Conservation (phyloP, 2,329 filamentous ascomycete genomes). For the Scedosporium dehoogii region DNA sequence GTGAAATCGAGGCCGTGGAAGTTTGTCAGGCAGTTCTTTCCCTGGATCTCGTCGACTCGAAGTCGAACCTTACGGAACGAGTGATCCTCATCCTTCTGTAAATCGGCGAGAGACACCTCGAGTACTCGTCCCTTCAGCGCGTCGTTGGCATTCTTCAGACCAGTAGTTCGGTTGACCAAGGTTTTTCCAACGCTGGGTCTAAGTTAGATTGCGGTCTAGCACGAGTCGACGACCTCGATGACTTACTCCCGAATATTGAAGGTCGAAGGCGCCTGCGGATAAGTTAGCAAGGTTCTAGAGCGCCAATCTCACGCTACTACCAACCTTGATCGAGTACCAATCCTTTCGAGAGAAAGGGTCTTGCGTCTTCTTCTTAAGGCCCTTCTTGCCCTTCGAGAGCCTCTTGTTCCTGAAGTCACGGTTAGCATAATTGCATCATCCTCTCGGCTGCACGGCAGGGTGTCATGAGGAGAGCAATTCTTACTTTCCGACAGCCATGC, state of each 20-base stretch:
- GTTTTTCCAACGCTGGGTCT: conserved; percentile 89
- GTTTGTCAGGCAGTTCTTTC: conserved; percentile 99
- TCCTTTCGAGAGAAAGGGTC: conserved; percentile 99
- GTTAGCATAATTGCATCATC: background rate
- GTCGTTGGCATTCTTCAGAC: conserved; percentile 99
- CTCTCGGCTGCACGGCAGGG: background rate
- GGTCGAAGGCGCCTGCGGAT: conserved; percentile 71
- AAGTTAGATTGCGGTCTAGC: background rate
- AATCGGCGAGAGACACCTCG: conserved; percentile 96
- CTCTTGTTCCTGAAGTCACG: conserved; percentile 84
- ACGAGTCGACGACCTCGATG: background rate
- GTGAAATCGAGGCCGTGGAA: conserved; percentile 99
- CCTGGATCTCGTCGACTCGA: conserved; percentile 95
- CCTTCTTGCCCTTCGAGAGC: conserved; percentile 99
- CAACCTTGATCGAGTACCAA: conserved; percentile 95
- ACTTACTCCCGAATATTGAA: conserved; percentile 96
- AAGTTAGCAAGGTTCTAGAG: conserved; percentile 15
- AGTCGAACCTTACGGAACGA: conserved; percentile 99
- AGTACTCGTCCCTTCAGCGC: conserved; percentile 97
- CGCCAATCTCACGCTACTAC: conserved; percentile 14
- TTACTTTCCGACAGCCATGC: conserved; percentile 53
- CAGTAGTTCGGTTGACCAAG: conserved; percentile 96
- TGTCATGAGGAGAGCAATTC: conserved; percentile 15
- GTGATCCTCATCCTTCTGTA: conserved; percentile 99
- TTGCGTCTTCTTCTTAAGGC: conserved; percentile 97